phyloP scores from a whole-genome alignment of 2,329 filamentous ascomycete genomes.

The Nemania sp. region DNA sequence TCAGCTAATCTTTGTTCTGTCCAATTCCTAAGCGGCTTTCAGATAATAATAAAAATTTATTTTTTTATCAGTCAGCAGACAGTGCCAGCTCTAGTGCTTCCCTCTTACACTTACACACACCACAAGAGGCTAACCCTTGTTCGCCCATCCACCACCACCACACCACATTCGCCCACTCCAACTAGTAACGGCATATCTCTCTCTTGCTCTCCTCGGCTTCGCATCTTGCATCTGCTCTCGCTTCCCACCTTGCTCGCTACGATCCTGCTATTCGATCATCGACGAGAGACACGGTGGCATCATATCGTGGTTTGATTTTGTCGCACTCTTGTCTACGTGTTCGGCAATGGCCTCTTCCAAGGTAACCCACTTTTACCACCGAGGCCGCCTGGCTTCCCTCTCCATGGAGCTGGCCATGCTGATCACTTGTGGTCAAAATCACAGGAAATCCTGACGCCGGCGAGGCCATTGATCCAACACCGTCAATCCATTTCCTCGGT shows the following conservation, averaged over 20 bases:
- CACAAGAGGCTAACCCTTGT: conserved; percentile 29
- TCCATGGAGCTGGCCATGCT: conserved; percentile 43
- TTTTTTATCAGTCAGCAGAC: conserved; percentile 27
- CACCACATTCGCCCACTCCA: conserved; percentile 31
- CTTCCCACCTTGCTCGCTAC: conserved; percentile 24
- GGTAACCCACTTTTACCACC: conserved; percentile 48
- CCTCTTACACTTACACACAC: conserved; percentile 24
- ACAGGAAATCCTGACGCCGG: conserved; percentile 68
- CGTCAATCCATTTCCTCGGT: conserved; percentile 63
- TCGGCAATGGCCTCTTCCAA: conserved; percentile 66
- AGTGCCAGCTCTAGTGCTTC: conserved; percentile 18
- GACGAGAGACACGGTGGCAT: conserved; percentile 15
- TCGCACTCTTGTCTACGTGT: conserved; percentile 37
- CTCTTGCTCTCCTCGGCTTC: conserved; percentile 33
- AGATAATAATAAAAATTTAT: conserved; percentile 19
- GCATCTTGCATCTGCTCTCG: conserved; percentile 27
- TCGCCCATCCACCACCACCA: conserved; percentile 32
- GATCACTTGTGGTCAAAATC: conserved; percentile 40
- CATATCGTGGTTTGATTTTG: conserved; percentile 31
- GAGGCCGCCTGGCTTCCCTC: conserved; percentile 33
- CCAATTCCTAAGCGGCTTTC: conserved; percentile 19
- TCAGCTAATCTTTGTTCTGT: conserved; percentile 28
- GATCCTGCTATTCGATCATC: conserved; percentile 16
- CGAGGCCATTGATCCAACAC: conserved; percentile 69
- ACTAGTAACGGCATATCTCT: conserved; percentile 35